These are phyloP conservation scores for Paecilomyces sp. DNA, from an alignment of 2,329 filamentous ascomycete species.

Conservation along the genomic window DNA sequence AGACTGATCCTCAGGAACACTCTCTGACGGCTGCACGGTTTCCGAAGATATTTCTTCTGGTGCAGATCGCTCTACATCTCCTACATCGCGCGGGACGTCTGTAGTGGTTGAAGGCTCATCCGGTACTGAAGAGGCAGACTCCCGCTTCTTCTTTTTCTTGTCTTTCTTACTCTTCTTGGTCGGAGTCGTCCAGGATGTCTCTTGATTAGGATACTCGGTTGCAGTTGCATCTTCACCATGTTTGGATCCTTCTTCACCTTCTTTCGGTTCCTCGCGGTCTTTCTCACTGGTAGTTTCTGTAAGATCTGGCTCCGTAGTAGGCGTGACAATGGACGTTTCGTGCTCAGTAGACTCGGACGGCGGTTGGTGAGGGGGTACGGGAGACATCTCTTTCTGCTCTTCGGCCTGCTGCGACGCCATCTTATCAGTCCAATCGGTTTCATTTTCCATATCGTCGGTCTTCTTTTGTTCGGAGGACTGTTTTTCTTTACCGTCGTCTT, in stretches of 20 bases:
- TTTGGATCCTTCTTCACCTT: neutral
- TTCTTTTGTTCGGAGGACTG: conserved; percentile 34
- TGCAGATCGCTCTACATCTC: neutral
- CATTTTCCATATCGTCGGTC: conserved; percentile 28
- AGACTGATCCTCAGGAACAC: neutral
- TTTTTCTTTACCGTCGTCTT: conserved; percentile 40
- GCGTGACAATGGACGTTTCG: neutral
- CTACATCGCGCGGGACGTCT: neutral
- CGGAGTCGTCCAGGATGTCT: neutral
- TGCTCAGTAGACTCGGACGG: neutral
- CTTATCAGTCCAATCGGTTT: conserved; percentile 38
- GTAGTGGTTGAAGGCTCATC: neutral
- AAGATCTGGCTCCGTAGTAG: neutral
- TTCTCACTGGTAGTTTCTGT: neutral
- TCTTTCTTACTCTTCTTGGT: conserved; percentile 6
- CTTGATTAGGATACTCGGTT: conserved; percentile 2
- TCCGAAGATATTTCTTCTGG: neutral
- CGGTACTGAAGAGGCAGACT: neutral
- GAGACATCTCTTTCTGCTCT: conserved; percentile 25
- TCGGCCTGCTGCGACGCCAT: conserved; percentile 38
- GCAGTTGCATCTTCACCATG: neutral
- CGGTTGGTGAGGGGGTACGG: conserved; percentile 1
- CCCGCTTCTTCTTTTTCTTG: neutral
- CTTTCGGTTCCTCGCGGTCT: neutral
- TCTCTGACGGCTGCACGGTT: neutral